Conservation (phyloP, 495 filamentous ascomycete genomes). For the Aspergillus biplanus region DNA sequence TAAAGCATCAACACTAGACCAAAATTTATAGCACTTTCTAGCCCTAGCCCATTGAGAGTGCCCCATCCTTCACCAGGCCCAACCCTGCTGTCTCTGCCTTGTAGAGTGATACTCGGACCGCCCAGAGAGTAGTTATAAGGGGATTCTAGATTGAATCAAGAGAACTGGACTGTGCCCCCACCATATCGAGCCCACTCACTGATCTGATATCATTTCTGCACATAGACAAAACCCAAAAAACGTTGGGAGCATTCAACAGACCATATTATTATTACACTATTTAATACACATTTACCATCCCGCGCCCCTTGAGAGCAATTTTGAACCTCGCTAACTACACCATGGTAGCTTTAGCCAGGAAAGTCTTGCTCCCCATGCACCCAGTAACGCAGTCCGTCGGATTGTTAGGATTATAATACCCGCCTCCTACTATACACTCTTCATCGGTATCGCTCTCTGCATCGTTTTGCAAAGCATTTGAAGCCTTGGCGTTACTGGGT, state of each 20-base stretch:
- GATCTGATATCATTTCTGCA: not conserved
- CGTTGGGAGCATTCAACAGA: not conserved
- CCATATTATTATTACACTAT: not conserved
- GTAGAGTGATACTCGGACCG: too few relatives aligned
- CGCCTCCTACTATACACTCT: constrained; percentile 45
- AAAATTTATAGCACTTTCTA: constrained; percentile 12
- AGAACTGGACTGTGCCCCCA: not conserved
- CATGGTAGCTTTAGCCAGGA: constrained; percentile 12
- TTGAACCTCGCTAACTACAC: not conserved
- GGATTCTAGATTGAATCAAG: too few relatives aligned
- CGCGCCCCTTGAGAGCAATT: not conserved
- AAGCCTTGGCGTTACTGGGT: constrained; percentile 43
- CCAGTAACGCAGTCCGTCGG: constrained; percentile 54
- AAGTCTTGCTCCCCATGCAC: constrained; percentile 35
- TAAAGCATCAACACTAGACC: constrained; percentile 27
- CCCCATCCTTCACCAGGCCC: not conserved
- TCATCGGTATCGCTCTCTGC: constrained; percentile 50
- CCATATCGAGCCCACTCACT: not conserved
- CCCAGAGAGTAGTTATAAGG: too few relatives aligned
- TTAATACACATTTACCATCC: not conserved
- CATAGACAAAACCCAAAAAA: not conserved
- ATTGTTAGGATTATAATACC: constrained; percentile 54
- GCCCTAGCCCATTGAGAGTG: not conserved
- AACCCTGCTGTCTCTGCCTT: too few relatives aligned
- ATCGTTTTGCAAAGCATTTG: constrained; percentile 22